These are phyloP conservation scores for Solanum pimpinellifolium DNA, from an alignment of 257 asterid species.

Conservation along the genomic window DNA sequence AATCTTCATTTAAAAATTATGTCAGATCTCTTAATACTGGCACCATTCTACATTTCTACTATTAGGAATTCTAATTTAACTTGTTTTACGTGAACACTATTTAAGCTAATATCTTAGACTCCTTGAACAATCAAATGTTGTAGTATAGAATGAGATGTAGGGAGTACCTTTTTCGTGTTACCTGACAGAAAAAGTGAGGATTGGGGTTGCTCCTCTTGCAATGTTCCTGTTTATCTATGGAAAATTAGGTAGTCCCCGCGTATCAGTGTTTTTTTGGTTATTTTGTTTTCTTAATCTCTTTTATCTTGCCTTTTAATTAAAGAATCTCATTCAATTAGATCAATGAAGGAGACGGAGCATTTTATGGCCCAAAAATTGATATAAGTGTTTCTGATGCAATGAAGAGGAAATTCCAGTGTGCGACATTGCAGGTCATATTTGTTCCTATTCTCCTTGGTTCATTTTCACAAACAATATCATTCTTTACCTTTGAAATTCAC, in stretches of 20 bases:
- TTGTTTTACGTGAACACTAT: neutral
- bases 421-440: slow-evolving; percentile 76
- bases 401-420: slow-evolving; percentile 96
- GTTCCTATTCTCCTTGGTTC: neutral
- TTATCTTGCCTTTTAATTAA: slow-evolving; percentile 9
- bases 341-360: slow-evolving; percentile 95
- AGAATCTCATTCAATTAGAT: slow-evolving; percentile 29
- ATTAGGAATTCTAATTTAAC: neutral
- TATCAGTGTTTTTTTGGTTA: neutral
- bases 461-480: neutral
- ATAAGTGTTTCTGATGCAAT: slow-evolving; percentile 70
- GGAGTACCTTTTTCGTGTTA: neutral
- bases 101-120: neutral
- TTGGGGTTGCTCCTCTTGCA: neutral
- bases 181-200: neutral
- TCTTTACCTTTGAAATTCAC: neutral
- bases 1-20: neutral
- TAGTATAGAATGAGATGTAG: neutral
- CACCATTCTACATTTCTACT: neutral
- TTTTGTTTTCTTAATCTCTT: neutral
- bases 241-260: neutral
- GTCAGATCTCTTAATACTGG: neutral
- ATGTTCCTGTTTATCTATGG: neutral
- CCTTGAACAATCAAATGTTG: neutral
- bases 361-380: slow-evolving; percentile 95